Conservation (phyloP, 441 rosid species). For the Adansonia gregorii region DNA sequence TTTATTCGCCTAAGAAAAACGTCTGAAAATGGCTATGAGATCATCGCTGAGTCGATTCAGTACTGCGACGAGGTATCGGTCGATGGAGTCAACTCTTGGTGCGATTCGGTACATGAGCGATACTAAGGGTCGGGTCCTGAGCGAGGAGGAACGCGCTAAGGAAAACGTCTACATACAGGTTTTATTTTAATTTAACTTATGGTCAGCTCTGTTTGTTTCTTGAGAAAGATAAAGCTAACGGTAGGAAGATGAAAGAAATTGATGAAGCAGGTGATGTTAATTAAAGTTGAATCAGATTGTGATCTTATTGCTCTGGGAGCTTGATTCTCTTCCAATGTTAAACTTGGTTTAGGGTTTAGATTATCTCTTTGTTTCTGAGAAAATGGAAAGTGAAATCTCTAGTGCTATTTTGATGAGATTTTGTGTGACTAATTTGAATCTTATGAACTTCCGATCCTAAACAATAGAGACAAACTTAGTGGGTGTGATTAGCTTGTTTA, state of each 20-base stretch:
- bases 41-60: constrained; percentile 43
- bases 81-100: constrained; percentile 24
- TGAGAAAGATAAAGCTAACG: not conserved
- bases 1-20: not conserved
- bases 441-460: not conserved
- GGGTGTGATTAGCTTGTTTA: not conserved
- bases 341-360: not conserved
- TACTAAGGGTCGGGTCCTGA: constrained; percentile 63
- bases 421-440: not conserved
- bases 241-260: not conserved
- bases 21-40: constrained; percentile 49
- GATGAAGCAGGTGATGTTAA: not conserved
- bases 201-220: constrained; percentile 7
- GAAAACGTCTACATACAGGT: constrained; percentile 84
- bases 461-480: not conserved
- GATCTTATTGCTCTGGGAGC: too few species aligned
- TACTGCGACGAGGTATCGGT: constrained; percentile 35
- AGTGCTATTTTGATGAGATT: not conserved
- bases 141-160: constrained; percentile 83
- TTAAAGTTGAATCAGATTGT: not conserved
- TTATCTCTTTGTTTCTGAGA: not conserved
- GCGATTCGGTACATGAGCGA: constrained; percentile 62
- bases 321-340: not conserved
- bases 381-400: not conserved
- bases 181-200: not conserved